These are phyloP conservation scores for Fusarium sp. DNA, from an alignment of 2,329 filamentous ascomycete species.

Conservation along the genomic window DNA sequence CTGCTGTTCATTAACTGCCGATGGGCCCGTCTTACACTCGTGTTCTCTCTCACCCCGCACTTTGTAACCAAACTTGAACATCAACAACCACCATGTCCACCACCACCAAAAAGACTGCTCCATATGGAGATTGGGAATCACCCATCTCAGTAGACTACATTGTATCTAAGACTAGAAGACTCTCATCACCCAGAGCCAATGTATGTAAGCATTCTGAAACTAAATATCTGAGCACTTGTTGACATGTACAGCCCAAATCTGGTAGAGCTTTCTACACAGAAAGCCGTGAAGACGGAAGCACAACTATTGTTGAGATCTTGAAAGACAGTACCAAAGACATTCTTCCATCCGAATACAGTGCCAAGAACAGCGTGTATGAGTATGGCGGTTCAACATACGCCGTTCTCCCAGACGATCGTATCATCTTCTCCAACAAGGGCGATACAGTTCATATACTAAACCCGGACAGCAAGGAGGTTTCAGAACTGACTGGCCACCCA, in stretches of 20 bases:
- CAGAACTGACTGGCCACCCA: conserved; percentile 44
- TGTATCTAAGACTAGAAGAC: conserved; percentile 45
- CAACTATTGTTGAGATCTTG: conserved; percentile 55
- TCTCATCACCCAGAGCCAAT: conserved; percentile 50
- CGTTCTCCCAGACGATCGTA: conserved; percentile 49
- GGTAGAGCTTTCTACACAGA: conserved; percentile 52
- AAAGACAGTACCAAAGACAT: conserved; percentile 49
- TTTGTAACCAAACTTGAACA: conserved; percentile 1
- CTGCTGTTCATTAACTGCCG: not conserved
- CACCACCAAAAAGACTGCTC: conserved; percentile 33
- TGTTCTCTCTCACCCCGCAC: conserved; percentile 15
- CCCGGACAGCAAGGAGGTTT: conserved; percentile 48
- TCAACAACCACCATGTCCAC: conserved; percentile 18
- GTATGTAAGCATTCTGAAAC: conserved; percentile 43
- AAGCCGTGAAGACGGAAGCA: conserved; percentile 51
- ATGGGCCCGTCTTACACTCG: not conserved
- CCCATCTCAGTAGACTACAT: conserved; percentile 50
- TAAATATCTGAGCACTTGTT: not conserved
- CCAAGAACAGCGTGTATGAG: conserved; percentile 59
- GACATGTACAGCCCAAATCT: conserved; percentile 35
- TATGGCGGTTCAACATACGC: conserved; percentile 60
- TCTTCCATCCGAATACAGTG: conserved; percentile 55
- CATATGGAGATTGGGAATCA: conserved; percentile 53
- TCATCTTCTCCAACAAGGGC: conserved; percentile 59
- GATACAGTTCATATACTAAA: conserved; percentile 55